Evolutionary conservation across 805 yeast species (phyloP).

Genomic region (Ogataea methanolica): DNA sequence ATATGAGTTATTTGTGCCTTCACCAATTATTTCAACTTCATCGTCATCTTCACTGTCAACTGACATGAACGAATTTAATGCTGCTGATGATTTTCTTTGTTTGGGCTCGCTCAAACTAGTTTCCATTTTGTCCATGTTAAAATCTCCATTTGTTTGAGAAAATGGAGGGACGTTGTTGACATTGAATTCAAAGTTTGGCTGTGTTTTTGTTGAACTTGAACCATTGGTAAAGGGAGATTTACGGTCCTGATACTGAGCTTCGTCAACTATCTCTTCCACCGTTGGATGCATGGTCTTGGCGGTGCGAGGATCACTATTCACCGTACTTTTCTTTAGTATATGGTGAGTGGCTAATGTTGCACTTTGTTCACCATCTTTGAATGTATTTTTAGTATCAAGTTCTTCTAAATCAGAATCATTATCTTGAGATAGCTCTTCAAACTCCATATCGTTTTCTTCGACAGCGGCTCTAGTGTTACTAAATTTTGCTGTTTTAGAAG

Average conservation of each 20-base stretch:
- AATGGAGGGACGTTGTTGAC: constrained; percentile 25
- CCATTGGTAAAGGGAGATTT: neutral
- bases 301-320: too few species aligned
- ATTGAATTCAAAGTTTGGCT: constrained; percentile 5
- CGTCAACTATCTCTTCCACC: too few species aligned
- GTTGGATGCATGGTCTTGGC: too few species aligned
- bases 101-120: constrained; percentile 12
- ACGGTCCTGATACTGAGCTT: neutral
- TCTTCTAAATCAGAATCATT: constrained; percentile 2
- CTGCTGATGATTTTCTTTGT: neutral
- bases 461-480: neutral
- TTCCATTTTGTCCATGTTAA: constrained; percentile 24
- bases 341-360: neutral
- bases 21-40: neutral
- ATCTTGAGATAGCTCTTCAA: neutral
- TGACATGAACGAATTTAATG: too few species aligned
- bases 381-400: neutral
- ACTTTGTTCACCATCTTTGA: neutral
- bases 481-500: too few species aligned
- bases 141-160: constrained; percentile 27
- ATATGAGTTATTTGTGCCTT: too few species aligned
- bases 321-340: too few species aligned
- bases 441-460: constrained; percentile 1
- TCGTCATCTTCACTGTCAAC: neutral
- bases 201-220: neutral